Evolutionary conservation across 495 filamentous ascomycete genomes (phyloP).

Genomic region (Penicillium goetzii): DNA sequence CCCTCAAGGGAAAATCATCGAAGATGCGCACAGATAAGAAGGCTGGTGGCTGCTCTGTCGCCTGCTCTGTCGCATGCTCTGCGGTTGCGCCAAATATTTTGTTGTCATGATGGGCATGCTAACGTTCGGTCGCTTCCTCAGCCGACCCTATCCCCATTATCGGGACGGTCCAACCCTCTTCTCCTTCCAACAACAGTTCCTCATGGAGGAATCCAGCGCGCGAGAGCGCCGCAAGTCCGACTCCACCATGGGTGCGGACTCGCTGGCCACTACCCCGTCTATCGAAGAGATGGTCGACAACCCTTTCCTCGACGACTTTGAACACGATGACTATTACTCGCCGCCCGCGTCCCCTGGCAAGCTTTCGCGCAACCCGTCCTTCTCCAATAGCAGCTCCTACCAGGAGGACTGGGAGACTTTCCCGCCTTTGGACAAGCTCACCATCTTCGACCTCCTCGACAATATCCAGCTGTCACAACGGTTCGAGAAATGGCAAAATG

Average conservation of each 20-base stretch:
- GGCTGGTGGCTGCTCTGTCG: background rate
- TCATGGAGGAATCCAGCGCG: conserved; percentile 43
- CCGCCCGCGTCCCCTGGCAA: conserved; percentile 40
- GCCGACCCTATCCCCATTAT: conserved; percentile 43
- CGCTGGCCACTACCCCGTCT: conserved; percentile 34
- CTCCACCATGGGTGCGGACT: conserved; percentile 28
- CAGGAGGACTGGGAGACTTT: conserved; percentile 89
- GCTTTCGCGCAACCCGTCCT: conserved; percentile 73
- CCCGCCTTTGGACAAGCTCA: conserved; percentile 88
- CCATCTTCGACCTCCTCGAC: conserved; percentile 90
- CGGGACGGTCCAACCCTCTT: conserved; percentile 49
- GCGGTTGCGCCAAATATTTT: background rate
- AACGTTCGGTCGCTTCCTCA: conserved; percentile 50
- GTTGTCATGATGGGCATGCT: conserved; percentile 46
- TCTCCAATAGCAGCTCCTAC: conserved; percentile 75
- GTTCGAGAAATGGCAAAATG: conserved; percentile 83
- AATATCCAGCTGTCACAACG: conserved; percentile 88
- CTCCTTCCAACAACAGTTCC: conserved; percentile 49
- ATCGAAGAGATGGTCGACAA: conserved; percentile 19
- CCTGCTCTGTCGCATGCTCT: background rate
- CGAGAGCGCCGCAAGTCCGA: conserved; percentile 35
- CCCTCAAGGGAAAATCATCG: background rate
- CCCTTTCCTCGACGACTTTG: conserved; percentile 27
- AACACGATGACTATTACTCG: conserved; percentile 43
- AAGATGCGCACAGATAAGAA: conserved; percentile 15